These are phyloP conservation scores for Candida sonorensis DNA, from an alignment of 805 yeast genomes.

Conservation along the genomic window DNA sequence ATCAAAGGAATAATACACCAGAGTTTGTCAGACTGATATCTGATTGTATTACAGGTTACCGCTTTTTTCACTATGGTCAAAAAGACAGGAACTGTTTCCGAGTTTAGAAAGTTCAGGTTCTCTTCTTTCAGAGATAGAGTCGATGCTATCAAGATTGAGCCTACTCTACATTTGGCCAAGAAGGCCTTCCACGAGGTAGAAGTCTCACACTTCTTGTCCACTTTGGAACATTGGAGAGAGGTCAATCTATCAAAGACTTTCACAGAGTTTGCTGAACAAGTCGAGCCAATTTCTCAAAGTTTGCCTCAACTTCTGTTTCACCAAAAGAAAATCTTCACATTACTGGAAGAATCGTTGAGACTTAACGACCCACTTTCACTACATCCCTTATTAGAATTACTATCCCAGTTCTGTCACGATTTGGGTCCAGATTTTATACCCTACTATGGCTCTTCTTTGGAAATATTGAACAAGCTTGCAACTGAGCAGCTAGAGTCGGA, in stretches of 20 bases:
- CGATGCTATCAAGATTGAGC: conserved; percentile 81
- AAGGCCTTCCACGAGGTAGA: conserved; percentile 67
- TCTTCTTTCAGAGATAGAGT: conserved; percentile 79
- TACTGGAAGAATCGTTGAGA: conserved; percentile 34
- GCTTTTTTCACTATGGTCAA: too few species aligned
- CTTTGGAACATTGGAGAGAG: conserved; percentile 83
- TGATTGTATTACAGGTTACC: conserved; percentile 1
- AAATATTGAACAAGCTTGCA: conserved; percentile 42
- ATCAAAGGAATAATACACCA: too few species aligned
- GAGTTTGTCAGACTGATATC: too few species aligned
- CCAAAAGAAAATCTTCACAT: conserved; percentile 47
- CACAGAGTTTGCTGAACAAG: conserved; percentile 50
- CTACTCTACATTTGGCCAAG: conserved; percentile 40
- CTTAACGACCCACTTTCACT: conserved; percentile 62
- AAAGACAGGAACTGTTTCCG: conserved; percentile 42
- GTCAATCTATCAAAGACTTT: conserved; percentile 72
- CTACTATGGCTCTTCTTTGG: conserved; percentile 51
- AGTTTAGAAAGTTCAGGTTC: conserved; percentile 54
- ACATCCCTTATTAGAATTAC: conserved; percentile 73
- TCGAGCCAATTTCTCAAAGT: conserved; percentile 53
- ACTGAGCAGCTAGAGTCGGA: conserved; percentile 46
- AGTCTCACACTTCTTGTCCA: conserved; percentile 69
- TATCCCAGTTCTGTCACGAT: conserved; percentile 86
- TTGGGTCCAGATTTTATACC: conserved; percentile 81
- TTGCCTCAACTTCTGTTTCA: conserved; percentile 78